These are phyloP conservation scores for Colletotrichum sp. DNA, from an alignment of 2,329 filamentous ascomycete genomes.

Conservation along the genomic window DNA sequence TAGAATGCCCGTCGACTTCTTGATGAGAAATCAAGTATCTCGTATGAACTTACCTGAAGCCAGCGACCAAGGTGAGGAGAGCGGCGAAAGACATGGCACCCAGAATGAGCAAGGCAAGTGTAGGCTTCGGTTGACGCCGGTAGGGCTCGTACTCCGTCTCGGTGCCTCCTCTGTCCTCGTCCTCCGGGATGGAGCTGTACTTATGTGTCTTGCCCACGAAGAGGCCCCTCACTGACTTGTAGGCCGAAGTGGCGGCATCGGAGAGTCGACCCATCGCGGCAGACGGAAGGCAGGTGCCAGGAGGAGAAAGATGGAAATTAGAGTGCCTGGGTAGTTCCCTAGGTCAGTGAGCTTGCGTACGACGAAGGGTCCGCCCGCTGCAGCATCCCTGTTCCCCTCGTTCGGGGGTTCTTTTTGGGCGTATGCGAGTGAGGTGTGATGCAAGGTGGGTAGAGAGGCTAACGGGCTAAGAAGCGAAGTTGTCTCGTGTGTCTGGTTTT, in stretches of 20 bases:
- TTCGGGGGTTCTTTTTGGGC: not conserved
- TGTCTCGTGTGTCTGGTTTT: not conserved
- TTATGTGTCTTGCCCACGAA: conserved; percentile 26
- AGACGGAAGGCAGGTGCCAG: not conserved
- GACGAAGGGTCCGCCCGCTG: not conserved
- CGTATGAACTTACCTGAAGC: conserved; percentile 2
- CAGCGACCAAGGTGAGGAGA: not conserved
- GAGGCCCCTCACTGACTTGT: conserved; percentile 20
- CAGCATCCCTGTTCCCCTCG: not conserved
- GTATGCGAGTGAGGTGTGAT: not conserved
- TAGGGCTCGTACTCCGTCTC: conserved; percentile 11
- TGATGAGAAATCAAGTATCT: not conserved
- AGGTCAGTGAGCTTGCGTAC: conserved; percentile 4
- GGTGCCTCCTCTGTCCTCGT: conserved; percentile 10
- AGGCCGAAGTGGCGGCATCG: conserved; percentile 10
- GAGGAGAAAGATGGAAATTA: not conserved
- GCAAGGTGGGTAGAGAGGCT: not conserved
- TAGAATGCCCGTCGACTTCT: not conserved
- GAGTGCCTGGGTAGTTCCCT: not conserved
- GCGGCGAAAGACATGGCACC: conserved; percentile 22
- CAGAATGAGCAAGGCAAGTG: conserved; percentile 24
- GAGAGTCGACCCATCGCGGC: conserved; percentile 12
- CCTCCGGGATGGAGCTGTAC: conserved; percentile 31
- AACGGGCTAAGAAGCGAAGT: not conserved
- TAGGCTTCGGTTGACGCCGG: conserved; percentile 22